These are phyloP conservation scores for Chlamydomonas asymmetrica DNA, from an alignment of 139 green algal genomes.

Conservation along the genomic window DNA sequence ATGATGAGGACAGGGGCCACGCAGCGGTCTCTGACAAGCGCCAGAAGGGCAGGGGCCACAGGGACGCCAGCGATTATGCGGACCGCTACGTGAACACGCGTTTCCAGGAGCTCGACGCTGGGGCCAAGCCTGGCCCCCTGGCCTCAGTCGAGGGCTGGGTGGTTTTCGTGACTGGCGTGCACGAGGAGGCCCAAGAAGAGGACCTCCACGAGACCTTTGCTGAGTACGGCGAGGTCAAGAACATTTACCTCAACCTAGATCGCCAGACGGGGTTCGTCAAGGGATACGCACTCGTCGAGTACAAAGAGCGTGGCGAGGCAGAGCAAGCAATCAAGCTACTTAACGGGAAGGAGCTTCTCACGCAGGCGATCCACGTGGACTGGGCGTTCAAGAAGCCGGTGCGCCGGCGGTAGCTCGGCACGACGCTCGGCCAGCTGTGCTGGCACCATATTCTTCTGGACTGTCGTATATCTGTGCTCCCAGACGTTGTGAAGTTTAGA, in stretches of 20 bases:
- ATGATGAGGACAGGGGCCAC: conserved; percentile 21
- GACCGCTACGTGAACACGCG: conserved; percentile 29
- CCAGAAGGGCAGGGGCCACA: conserved; percentile 28
- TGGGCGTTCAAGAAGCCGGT: conserved; percentile 24
- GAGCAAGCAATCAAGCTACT: conserved; percentile 83
- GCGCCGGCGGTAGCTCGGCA: conserved; percentile 2
- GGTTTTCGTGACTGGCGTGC: conserved; percentile 86
- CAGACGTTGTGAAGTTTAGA: no score
- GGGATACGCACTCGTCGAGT: conserved; percentile 97
- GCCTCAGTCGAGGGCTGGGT: conserved; percentile 92
- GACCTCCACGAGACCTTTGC: conserved; percentile 91
- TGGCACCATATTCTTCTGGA: no score
- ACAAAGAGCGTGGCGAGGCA: conserved; percentile 81
- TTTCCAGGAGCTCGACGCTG: conserved; percentile 37
- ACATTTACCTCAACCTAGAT: conserved; percentile 97
- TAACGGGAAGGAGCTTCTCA: conserved; percentile 83
- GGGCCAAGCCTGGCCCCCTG: conserved; percentile 31
- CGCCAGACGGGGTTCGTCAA: conserved; percentile 92
- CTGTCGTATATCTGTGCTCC: no score
- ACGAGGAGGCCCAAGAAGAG: conserved; percentile 95
- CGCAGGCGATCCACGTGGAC: conserved; percentile 56
- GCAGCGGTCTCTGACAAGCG: no score
- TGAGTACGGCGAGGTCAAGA: conserved; percentile 94
- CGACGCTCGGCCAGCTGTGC: no score
- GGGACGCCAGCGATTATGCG: conserved; percentile 16